Evolutionary conservation across 441 rosid species (phyloP).

Genomic region (Raphanus hybrid): DNA sequence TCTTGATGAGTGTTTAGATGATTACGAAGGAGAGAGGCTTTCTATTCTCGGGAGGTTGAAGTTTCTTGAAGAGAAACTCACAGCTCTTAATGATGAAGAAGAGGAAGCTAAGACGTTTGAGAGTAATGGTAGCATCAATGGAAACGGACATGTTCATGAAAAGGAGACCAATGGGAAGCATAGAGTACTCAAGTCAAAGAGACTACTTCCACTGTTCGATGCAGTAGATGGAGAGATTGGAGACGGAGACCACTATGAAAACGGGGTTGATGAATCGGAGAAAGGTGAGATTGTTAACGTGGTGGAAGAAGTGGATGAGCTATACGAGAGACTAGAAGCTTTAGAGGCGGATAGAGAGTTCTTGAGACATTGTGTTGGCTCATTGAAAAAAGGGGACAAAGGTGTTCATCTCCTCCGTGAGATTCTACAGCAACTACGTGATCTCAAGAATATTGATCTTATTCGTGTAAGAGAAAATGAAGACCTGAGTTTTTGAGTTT

Average conservation of each 20-base stretch:
- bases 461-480: constrained; percentile 54
- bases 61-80: constrained; percentile 78
- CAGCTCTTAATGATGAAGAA: constrained; percentile 57
- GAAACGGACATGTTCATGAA: constrained; percentile 55
- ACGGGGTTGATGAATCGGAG: constrained; percentile 45
- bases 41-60: constrained; percentile 88
- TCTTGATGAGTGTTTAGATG: constrained; percentile 78
- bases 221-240: constrained; percentile 61
- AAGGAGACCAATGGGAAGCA: constrained; percentile 65
- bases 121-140: constrained; percentile 44
- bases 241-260: constrained; percentile 46
- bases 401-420: constrained; percentile 83
- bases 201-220: constrained; percentile 82
- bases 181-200: constrained; percentile 59
- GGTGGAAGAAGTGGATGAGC: constrained; percentile 83
- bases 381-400: constrained; percentile 85
- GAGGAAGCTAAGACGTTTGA: constrained; percentile 51
- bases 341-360: constrained; percentile 92
- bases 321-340: constrained; percentile 88
- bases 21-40: constrained; percentile 85
- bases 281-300: constrained; percentile 44
- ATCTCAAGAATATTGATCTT: constrained; percentile 64
- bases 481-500: constrained; percentile 45
- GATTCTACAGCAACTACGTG: constrained; percentile 83
- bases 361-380: constrained; percentile 80